Evolutionary conservation across 169 alveolate genomes (phyloP), one percentile per base, ranked within the genome.

Genomic region (Cryptosporidium ubiquitum): DNA sequence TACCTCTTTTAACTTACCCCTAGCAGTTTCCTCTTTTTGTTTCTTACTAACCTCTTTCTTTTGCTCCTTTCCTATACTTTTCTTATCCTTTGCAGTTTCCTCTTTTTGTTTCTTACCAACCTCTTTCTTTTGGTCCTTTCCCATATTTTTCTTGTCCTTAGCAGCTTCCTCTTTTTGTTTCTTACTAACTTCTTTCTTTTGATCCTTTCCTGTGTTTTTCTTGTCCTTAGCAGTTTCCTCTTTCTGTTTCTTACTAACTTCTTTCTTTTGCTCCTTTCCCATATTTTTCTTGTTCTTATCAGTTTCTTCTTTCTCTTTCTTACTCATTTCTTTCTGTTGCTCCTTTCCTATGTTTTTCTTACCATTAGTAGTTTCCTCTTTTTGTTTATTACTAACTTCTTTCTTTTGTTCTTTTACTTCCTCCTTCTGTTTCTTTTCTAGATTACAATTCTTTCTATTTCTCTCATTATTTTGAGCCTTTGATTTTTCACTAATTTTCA

Each of bases 381-480:
- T 29, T 5, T 7, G 44, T 29, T 61, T 20, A 7, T 61, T 12
- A 5, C n/a, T 5, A 42, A 20, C 44, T 31, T 23, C 23, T 16
- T 61, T 23, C 70, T 61, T 61, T 20, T 29, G 42, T 7, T 61
- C 29, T 5, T 10, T 3, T 61, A 5, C 31, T 26, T 23, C 29
- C 70, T 37, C 26, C 70, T 64, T n/a, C 70, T 64, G 51, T 16
- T 37, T 29, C 51, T 61, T 61, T 18, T 61, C n/a, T n/a, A n/a
- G 61, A 20, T 20, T 3, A 12, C 52, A 7, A 5, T 42, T 42
- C 52, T 42, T 18, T 18, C 23, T 57, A 18, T 18, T 57, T 18
- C 14, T 18, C 31, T 57, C 68, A 5, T 31, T 23, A 14, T 35
- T 26, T 5, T 57, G 68, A 16, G 29, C 35, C 0, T 58, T 23